Evolutionary conservation across 2,329 filamentous ascomycete genomes (phyloP).

Genomic region (Aspergillus flavus): DNA sequence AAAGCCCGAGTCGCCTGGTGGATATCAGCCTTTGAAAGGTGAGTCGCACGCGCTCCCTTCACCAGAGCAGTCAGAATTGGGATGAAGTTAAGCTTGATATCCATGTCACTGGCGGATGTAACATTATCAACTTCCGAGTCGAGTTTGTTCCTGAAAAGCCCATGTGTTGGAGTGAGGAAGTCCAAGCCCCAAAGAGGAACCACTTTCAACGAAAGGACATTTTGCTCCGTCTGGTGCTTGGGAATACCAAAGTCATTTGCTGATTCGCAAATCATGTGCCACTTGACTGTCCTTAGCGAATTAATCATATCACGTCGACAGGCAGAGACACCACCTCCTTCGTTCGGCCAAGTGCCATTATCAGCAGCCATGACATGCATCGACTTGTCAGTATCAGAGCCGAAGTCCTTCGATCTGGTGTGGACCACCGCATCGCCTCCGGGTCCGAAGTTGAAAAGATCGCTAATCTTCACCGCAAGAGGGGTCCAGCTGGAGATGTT

Average conservation of each 20-base stretch:
- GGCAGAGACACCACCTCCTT: slow-evolving; percentile 58
- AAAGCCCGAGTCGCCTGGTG: slow-evolving; percentile 52
- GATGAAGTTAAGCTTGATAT: slow-evolving; percentile 58
- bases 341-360: slow-evolving; percentile 57
- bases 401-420: slow-evolving; percentile 52
- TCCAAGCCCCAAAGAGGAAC: slow-evolving; percentile 60
- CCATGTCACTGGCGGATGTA: slow-evolving; percentile 47
- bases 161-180: slow-evolving; percentile 55
- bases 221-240: slow-evolving; percentile 58
- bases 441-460: slow-evolving; percentile 55
- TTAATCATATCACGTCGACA: slow-evolving; percentile 60
- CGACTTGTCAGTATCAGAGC: slow-evolving; percentile 51
- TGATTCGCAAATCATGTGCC: slow-evolving; percentile 58
- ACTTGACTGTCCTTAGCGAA: slow-evolving; percentile 55
- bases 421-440: slow-evolving; percentile 57
- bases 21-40: slow-evolving; percentile 47
- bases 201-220: slow-evolving; percentile 57
- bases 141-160: slow-evolving; percentile 57
- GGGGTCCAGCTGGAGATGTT: slow-evolving; percentile 57
- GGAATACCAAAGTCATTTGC: slow-evolving; percentile 60
- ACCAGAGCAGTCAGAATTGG: slow-evolving; percentile 55
- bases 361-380: slow-evolving; percentile 57
- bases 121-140: slow-evolving; percentile 55
- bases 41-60: slow-evolving; percentile 51
- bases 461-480: slow-evolving; percentile 54